phyloP scores from a whole-genome alignment of 345 rosid genomes.

The Schrenkiella parvula region DNA sequence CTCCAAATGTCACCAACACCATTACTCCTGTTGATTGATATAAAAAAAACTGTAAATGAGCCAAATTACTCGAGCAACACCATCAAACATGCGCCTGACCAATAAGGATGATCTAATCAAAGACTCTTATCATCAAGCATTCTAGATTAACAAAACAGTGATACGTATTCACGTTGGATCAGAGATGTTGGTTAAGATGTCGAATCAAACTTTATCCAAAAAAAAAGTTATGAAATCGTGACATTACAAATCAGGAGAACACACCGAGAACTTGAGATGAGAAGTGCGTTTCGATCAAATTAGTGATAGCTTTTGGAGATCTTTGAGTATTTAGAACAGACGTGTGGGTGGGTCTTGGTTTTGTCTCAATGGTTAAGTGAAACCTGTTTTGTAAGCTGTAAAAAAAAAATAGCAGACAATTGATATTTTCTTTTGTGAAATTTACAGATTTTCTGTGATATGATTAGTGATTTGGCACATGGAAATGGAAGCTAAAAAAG shows the following conservation, averaged over 20 bases:
- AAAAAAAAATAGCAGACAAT: neutral
- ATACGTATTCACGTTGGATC: slow-evolving; percentile 3
- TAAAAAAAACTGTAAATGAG: neutral
- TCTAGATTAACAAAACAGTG: neutral
- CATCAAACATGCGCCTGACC: neutral
- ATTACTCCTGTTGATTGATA: neutral
- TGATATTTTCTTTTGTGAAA: neutral
- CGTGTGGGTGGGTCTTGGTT: slow-evolving; percentile 1
- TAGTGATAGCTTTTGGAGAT: slow-evolving; percentile 1
- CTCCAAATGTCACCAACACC: slow-evolving; percentile 16
- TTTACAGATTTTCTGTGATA: slow-evolving; percentile 3
- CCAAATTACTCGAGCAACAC: neutral
- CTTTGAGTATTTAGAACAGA: slow-evolving; percentile 4
- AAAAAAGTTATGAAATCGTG: neutral
- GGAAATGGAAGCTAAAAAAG: slow-evolving; percentile 3
- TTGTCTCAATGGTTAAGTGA: neutral
- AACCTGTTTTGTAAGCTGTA: neutral
- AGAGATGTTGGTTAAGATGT: neutral
- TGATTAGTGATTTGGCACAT: neutral
- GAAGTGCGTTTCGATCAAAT: neutral
- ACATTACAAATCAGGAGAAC: slow-evolving; percentile 16
- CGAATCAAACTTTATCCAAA: neutral
- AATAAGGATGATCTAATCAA: slow-evolving; percentile 6
- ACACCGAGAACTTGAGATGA: neutral
- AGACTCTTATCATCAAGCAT: neutral